A percentile compares a stretch with the other conserved stretches of the same genome.
phyloP scores from a whole-genome alignment of 225 moss, liverwort and hornwort genomes.

The Physcomitrium patens region DNA sequence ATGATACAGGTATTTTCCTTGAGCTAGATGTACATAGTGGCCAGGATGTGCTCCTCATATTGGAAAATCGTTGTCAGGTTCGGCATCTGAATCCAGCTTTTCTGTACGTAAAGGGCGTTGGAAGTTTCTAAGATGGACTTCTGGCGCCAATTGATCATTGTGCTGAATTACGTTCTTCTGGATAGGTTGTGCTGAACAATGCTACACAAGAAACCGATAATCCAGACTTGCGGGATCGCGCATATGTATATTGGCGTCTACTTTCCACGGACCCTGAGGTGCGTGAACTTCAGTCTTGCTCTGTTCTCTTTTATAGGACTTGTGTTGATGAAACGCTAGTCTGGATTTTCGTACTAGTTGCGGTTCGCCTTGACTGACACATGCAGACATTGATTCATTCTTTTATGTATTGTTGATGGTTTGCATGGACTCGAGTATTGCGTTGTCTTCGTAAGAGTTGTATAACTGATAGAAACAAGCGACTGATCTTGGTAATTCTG shows the following conservation, averaged over 20 bases:
- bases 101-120: constrained; percentile 3
- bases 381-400: background rate
- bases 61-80: constrained; percentile 5
- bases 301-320: background rate
- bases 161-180: constrained; percentile 3
- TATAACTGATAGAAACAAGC: background rate
- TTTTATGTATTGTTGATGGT: background rate
- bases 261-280: constrained; percentile 92
- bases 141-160: background rate
- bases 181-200: constrained; percentile 82
- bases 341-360: background rate
- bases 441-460: background rate
- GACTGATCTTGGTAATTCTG: background rate
- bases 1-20: constrained; percentile 75
- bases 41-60: background rate
- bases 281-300: constrained; percentile 1
- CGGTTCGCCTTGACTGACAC: background rate
- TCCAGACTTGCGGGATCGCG: constrained; percentile 86
- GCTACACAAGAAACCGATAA: constrained; percentile 96
- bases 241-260: constrained; percentile 89
- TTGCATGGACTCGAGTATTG: background rate
- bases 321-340: background rate
- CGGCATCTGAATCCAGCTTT: background rate
- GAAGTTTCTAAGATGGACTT: background rate
- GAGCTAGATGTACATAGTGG: background rate